Evolutionary conservation across 139 green algal species (phyloP), one percentile per base, ranked within the genome.

Genomic region (Gonium pectorale): DNA sequence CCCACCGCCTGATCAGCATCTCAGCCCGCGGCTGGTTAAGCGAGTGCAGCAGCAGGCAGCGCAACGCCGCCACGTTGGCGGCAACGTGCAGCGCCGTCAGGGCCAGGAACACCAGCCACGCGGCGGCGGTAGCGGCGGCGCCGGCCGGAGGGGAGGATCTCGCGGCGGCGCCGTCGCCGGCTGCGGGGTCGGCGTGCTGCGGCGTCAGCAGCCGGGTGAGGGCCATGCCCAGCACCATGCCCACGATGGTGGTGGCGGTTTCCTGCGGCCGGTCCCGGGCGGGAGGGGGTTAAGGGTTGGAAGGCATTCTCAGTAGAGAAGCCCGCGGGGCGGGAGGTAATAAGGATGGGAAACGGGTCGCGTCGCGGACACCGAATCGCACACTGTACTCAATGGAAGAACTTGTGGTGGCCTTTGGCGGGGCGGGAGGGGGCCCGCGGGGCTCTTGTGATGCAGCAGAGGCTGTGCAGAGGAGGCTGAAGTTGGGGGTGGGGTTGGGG

Each of bases 211-310:
- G 38, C 1, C 86, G 74, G 0, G 91, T 92, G 44, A 96, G 52
- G 2, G 52, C 43, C 86, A 98, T 95, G 49, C 95, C 96, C 66
- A 96, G 54, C 31, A 97, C 33, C 92, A 97, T 97, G 19, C 96
- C 96, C 6, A 94, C 59, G 46, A 98, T 90, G 27, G 92, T 96
- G 15, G 90, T 89, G 19, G 92, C 91, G 5, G 94, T 95, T 80
- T 98, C 95, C 86, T 95, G 90, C 2, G 60, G 38, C 0, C 31
- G 3, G 37, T 17, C 9, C 38, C 15, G 46, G 9, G 7, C 15
- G 46, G 46, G 13, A 31, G 44, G 22, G n/a, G 70, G 49, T 13
- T 9, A n/a, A n/a, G n/a, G n/a, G n/a, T n/a, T n/a, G n/a, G n/a
- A n/a, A n/a, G n/a, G n/a, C n/a, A n/a, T n/a, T 7, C 49, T 6